Conservation (phyloP, 371 early-diverging fungal genomes). For the Zancudomyces culisetae region DNA sequence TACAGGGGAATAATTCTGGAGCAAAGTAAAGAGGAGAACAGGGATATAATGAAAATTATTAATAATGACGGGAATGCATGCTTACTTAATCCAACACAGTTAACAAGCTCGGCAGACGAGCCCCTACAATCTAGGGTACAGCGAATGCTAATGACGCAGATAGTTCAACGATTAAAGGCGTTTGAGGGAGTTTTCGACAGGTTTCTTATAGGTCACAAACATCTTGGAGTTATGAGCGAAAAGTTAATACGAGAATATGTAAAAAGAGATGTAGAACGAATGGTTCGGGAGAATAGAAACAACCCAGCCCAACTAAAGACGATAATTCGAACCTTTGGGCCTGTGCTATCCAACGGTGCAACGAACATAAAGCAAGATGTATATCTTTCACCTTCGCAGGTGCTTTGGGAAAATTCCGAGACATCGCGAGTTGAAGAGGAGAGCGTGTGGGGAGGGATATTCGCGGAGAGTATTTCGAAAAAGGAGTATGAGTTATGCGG, state of each 20-base stretch:
- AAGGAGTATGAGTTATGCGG: neutral
- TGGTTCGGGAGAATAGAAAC: neutral
- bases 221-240: neutral
- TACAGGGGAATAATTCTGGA: too few species aligned
- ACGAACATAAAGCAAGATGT: neutral
- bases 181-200: neutral
- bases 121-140: too few species aligned
- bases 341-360: neutral
- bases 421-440: too few species aligned
- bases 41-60: too few species aligned
- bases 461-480: neutral
- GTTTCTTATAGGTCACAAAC: neutral
- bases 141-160: neutral
- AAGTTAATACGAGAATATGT: neutral
- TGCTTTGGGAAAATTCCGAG: too few species aligned
- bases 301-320: neutral
- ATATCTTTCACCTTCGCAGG: neutral
- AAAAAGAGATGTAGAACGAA: neutral
- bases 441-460: too few species aligned
- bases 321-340: neutral
- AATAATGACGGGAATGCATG: too few species aligned
- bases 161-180: neutral
- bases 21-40: too few species aligned
- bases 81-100: too few species aligned
- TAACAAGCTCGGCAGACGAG: too few species aligned